Evolutionary conservation across 495 filamentous ascomycete species (phyloP).

Genomic region (Copromyces sp.): DNA sequence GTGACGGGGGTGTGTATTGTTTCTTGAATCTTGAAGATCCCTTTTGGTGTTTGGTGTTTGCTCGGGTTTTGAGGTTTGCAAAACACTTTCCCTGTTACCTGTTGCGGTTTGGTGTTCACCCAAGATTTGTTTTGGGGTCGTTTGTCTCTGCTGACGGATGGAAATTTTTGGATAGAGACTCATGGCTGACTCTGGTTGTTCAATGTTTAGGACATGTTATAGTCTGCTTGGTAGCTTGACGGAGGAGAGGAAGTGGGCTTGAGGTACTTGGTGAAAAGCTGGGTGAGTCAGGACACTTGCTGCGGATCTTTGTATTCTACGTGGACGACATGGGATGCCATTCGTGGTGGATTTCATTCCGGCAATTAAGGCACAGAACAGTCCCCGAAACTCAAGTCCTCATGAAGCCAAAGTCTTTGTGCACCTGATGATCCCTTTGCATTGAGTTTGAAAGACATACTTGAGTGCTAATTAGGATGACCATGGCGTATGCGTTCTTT

Average conservation of each 20-base stretch:
- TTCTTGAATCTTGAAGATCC: background rate
- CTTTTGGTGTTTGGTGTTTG: background rate
- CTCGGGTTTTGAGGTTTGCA: background rate
- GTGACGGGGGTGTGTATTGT: slow-evolving; percentile 1
- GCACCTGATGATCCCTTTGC: background rate
- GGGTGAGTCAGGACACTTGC: background rate
- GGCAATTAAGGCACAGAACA: background rate
- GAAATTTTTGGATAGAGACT: background rate
- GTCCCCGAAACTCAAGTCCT: background rate
- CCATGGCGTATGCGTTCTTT: background rate
- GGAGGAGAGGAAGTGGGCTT: background rate
- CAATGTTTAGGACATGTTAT: background rate
- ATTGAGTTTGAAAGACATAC: background rate
- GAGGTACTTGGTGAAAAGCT: background rate
- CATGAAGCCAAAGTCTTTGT: background rate
- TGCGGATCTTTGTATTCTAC: background rate
- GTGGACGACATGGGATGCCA: background rate
- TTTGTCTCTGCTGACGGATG: background rate
- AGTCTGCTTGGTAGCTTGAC: background rate
- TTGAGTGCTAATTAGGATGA: background rate
- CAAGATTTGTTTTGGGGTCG: background rate
- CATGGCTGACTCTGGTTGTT: background rate
- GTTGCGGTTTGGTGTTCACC: background rate
- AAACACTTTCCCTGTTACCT: background rate
- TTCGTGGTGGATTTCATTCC: background rate